phyloP scores from a whole-genome alignment of 306 rosid genomes.

The Medicago ruthenica region DNA sequence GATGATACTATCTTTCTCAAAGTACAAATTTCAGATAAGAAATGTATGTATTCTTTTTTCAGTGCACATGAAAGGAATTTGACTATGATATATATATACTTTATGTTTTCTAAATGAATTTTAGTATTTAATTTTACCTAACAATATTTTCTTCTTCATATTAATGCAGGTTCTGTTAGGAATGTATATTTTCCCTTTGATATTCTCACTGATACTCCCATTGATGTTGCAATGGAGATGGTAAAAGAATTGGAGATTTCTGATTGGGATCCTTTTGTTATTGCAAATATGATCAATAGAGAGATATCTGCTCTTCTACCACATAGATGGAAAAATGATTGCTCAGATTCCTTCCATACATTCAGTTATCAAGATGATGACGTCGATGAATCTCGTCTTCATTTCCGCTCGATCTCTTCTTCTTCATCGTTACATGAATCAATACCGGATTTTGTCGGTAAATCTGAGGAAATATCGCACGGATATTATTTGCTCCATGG shows the following conservation, averaged over 20 bases:
- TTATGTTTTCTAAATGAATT: slow-evolving; percentile 6
- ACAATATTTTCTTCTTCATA: slow-evolving; percentile 21
- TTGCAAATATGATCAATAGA: slow-evolving; percentile 86
- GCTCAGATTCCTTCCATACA: slow-evolving; percentile 50
- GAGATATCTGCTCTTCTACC: slow-evolving; percentile 80
- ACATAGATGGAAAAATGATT: slow-evolving; percentile 47
- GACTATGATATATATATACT: too few species aligned
- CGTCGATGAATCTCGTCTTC: slow-evolving; percentile 53
- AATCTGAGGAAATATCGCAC: slow-evolving; percentile 47
- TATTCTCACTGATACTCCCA: slow-evolving; percentile 69
- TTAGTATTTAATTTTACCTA: slow-evolving; percentile 2
- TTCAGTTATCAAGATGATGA: slow-evolving; percentile 55
- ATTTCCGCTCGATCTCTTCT: slow-evolving; percentile 59
- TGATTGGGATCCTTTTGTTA: slow-evolving; percentile 89
- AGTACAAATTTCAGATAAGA: slow-evolving; percentile 78
- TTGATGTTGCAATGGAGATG: slow-evolving; percentile 89
- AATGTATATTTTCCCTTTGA: slow-evolving; percentile 90
- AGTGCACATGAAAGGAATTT: neutral
- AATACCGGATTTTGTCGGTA: slow-evolving; percentile 50
- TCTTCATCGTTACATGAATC: slow-evolving; percentile 70
- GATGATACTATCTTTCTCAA: slow-evolving; percentile 80
- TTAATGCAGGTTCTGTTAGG: slow-evolving; percentile 67
- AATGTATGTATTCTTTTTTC: slow-evolving; percentile 55
- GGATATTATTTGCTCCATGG: slow-evolving; percentile 67
- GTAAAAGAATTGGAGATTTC: slow-evolving; percentile 87